Evolutionary conservation across 305 asterid species (phyloP).

Genomic region (Euphrasia arctica): DNA sequence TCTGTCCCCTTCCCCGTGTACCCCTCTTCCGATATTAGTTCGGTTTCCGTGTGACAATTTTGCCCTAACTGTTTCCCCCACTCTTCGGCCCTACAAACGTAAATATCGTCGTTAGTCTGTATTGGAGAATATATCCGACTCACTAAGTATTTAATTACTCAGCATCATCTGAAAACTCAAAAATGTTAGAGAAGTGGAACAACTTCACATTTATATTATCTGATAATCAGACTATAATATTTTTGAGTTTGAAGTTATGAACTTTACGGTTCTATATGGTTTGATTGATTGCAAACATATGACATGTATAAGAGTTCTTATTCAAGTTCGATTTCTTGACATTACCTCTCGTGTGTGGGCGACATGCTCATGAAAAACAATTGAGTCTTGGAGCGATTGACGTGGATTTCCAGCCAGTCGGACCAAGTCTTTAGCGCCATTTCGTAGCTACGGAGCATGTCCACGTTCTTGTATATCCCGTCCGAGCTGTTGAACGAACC

Average conservation of each 20-base stretch:
- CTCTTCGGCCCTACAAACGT: slow-evolving; percentile 64
- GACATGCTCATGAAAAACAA: slow-evolving; percentile 80
- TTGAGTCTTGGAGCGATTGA: slow-evolving; percentile 60
- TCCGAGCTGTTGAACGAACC: slow-evolving; percentile 64
- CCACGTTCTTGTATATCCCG: slow-evolving; percentile 66
- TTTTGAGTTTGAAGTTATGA: too few species aligned
- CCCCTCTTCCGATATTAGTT: slow-evolving; percentile 43
- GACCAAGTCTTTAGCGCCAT: slow-evolving; percentile 87
- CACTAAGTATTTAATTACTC: too few species aligned
- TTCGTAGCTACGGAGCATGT: slow-evolving; percentile 81
- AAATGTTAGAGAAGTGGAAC: too few species aligned
- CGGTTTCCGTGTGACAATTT: slow-evolving; percentile 62
- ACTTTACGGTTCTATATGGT: too few species aligned
- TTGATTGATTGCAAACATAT: too few species aligned
- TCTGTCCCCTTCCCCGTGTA: slow-evolving; percentile 68
- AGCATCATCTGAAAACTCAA: too few species aligned
- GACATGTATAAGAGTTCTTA: too few species aligned
- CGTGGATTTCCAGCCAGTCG: slow-evolving; percentile 86
- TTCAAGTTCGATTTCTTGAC: too few species aligned
- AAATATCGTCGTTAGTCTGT: neutral
- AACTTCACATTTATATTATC: too few species aligned
- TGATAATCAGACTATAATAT: too few species aligned
- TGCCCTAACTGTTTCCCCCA: slow-evolving; percentile 58
- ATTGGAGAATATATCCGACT: too few species aligned
- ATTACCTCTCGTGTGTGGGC: slow-evolving; percentile 78